Percentiles rank a stretch among this genome's conserved stretches.
Conservation (phyloP, 768 basidiomycete species). For the Mycena sanguinolenta region DNA sequence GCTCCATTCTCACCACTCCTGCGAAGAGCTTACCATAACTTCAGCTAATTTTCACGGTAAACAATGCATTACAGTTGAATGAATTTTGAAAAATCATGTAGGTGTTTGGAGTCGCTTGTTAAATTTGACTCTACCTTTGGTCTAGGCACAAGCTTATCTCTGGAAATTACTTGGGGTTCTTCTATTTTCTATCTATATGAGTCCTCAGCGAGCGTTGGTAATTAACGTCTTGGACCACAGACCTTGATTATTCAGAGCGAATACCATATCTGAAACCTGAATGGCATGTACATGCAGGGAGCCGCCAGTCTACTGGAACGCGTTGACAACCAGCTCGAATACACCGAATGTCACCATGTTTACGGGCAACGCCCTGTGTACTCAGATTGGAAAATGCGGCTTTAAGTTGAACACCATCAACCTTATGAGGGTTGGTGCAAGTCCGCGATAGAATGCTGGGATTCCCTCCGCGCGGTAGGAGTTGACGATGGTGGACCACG, state of each 20-base stretch:
- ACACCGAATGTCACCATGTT: constrained; percentile 86
- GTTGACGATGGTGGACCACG: constrained; percentile 67
- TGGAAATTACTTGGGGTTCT: too few relatives aligned
- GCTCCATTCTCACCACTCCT: too few relatives aligned
- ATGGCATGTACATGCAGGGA: background rate
- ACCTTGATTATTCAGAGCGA: background rate
- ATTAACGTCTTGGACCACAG: background rate
- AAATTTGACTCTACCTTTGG: background rate
- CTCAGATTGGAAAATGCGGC: background rate
- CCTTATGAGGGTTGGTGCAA: constrained; percentile 87
- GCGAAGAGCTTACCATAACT: too few relatives aligned
- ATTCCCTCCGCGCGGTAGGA: constrained; percentile 77
- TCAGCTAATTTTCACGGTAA: too few relatives aligned
- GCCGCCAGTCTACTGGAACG: constrained; percentile 21
- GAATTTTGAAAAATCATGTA: too few relatives aligned
- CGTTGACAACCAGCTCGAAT: constrained; percentile 72
- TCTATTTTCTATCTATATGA: too few relatives aligned
- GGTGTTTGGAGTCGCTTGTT: too few relatives aligned
- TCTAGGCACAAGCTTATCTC: too few relatives aligned
- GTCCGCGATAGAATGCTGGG: constrained; percentile 80
- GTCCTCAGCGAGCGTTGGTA: background rate
- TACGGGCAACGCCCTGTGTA: constrained; percentile 80
- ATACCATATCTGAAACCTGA: background rate
- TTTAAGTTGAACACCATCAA: constrained; percentile 10
- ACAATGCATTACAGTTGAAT: too few relatives aligned